Conservation (phyloP, 805 yeast species). For the Metschnikowia anglica region DNA sequence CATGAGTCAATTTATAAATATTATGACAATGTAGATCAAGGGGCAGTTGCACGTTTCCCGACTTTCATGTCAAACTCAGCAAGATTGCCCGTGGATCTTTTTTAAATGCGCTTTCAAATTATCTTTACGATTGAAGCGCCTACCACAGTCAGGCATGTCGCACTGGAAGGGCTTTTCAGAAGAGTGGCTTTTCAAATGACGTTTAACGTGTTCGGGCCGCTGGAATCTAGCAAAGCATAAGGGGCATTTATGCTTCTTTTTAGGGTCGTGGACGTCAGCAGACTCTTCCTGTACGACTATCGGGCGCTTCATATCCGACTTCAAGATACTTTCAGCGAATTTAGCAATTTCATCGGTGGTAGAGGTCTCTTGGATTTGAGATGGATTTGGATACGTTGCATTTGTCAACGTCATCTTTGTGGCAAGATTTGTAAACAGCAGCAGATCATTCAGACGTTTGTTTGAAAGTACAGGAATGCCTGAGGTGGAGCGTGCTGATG, state of each 20-base stretch:
- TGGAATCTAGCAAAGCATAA: slow-evolving; percentile 62
- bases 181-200: slow-evolving; percentile 60
- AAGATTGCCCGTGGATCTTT: slow-evolving; percentile 47
- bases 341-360: slow-evolving; percentile 22
- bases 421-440: slow-evolving; percentile 6
- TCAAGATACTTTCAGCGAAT: slow-evolving; percentile 23
- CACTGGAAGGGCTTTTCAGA: slow-evolving; percentile 58
- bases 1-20: neutral
- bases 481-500: slow-evolving; percentile 6
- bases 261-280: slow-evolving; percentile 42
- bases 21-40: neutral
- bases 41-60: neutral
- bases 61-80: neutral
- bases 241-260: slow-evolving; percentile 64
- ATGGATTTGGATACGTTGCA: slow-evolving; percentile 14
- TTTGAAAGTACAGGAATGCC: neutral
- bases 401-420: neutral
- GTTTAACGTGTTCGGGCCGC: slow-evolving; percentile 69
- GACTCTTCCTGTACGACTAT: slow-evolving; percentile 26
- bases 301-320: slow-evolving; percentile 24
- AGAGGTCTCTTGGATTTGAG: slow-evolving; percentile 21
- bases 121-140: slow-evolving; percentile 58
- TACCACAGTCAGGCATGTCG: slow-evolving; percentile 50
- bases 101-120: slow-evolving; percentile 61
- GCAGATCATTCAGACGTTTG: slow-evolving; percentile 3